Evolutionary conservation across 441 rosid genomes (phyloP).

Genomic region (Raphanus hybrid): DNA sequence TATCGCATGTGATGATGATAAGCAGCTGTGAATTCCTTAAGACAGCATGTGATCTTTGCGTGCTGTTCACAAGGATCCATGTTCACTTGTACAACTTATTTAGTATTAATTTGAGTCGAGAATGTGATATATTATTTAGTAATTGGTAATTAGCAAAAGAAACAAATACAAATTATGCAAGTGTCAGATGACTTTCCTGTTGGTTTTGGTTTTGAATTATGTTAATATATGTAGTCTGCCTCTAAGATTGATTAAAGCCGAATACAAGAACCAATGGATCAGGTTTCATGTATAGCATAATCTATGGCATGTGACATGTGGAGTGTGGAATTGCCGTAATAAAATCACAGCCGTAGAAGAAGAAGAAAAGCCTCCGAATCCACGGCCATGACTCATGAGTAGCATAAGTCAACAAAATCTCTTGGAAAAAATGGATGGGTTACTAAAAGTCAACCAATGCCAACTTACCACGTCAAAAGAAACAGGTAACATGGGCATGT

Average conservation of each 20-base stretch:
- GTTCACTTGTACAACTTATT: conserved; percentile 23
- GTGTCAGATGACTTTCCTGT: conserved; percentile 19
- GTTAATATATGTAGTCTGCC: neutral
- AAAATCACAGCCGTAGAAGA: conserved; percentile 24
- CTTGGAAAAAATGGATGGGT: neutral
- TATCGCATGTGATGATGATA: conserved; percentile 41
- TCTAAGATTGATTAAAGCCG: neutral
- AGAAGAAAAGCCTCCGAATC: conserved; percentile 23
- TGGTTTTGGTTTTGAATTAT: conserved; percentile 16
- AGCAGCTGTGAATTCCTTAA: conserved; percentile 35
- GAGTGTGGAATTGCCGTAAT: neutral
- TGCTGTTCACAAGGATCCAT: conserved; percentile 14
- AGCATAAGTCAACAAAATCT: conserved; percentile 32
- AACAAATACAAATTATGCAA: neutral
- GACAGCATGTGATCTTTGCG: conserved; percentile 30
- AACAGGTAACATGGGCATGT: conserved; percentile 28
- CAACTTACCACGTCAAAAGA: conserved; percentile 24
- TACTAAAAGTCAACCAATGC: conserved; percentile 35
- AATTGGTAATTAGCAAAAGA: conserved; percentile 2
- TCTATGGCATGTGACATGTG: conserved; percentile 42
- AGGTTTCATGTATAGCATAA: conserved; percentile 33
- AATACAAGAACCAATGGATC: neutral
- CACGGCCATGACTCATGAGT: conserved; percentile 26
- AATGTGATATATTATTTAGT: neutral
- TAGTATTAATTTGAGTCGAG: neutral